These are phyloP conservation scores for Pyrus betulifolia DNA, from an alignment of 306 rosid species.

Conservation along the genomic window DNA sequence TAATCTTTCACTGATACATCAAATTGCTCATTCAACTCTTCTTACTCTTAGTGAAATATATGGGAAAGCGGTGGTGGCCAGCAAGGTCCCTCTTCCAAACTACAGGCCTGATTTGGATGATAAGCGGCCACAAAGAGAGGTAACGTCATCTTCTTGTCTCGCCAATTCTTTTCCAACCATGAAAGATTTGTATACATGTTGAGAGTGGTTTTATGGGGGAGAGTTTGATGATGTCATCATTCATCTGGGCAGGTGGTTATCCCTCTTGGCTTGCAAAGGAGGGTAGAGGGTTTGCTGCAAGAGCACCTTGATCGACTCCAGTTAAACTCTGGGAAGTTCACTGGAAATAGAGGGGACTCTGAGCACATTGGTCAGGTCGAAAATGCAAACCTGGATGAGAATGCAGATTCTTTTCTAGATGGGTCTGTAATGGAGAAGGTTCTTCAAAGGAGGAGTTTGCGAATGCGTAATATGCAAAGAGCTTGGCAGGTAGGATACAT, in stretches of 20 bases:
- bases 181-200: neutral
- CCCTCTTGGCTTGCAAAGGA: constrained; percentile 86
- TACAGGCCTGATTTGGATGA: constrained; percentile 98
- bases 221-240: constrained; percentile 5
- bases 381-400: constrained; percentile 39
- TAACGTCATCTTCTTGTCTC: constrained; percentile 25
- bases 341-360: constrained; percentile 29
- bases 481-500: constrained; percentile 66
- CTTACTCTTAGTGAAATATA: constrained; percentile 47
- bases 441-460: constrained; percentile 82
- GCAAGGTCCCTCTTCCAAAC: constrained; percentile 95
- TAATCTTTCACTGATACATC: neutral
- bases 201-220: constrained; percentile 2
- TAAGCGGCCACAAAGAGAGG: constrained; percentile 98
- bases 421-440: constrained; percentile 96
- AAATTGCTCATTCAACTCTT: constrained; percentile 6
- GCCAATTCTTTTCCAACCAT: neutral
- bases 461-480: constrained; percentile 93
- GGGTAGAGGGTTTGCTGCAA: constrained; percentile 87
- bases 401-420: constrained; percentile 57
- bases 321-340: constrained; percentile 41
- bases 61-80: constrained; percentile 93
- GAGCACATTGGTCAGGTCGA: constrained; percentile 34
- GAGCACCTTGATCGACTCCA: constrained; percentile 72
- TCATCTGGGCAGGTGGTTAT: constrained; percentile 54